These are phyloP conservation scores for Gaeumannomyces sp. DNA, from an alignment of 2,329 filamentous ascomycete species.

Conservation along the genomic window DNA sequence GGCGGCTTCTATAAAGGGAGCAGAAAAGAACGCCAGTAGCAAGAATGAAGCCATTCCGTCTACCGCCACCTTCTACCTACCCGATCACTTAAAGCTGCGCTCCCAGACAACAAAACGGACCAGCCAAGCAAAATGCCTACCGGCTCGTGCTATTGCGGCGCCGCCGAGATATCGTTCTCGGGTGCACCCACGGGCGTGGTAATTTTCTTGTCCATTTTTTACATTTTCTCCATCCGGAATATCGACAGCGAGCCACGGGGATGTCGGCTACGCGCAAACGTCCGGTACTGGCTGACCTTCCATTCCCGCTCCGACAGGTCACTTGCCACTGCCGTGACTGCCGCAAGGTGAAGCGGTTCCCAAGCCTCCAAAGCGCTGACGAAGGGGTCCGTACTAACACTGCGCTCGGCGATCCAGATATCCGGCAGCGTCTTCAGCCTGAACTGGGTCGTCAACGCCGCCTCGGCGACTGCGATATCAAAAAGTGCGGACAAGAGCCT, in stretches of 20 bases:
- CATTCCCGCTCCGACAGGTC: background rate
- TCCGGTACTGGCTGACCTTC: background rate
- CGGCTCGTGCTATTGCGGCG: background rate
- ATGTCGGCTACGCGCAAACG: too few relatives aligned
- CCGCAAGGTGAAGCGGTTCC: background rate
- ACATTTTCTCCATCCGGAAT: too few relatives aligned
- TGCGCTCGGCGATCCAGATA: too few relatives aligned
- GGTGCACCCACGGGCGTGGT: background rate
- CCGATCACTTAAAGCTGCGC: too few relatives aligned
- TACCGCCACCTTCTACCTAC: too few relatives aligned
- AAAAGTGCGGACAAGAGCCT: background rate
- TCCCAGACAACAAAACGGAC: too few relatives aligned
- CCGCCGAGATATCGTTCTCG: background rate
- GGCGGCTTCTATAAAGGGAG: too few relatives aligned
- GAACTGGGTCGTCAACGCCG: constrained; percentile 4
- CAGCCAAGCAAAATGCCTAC: background rate
- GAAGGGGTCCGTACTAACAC: too few relatives aligned
- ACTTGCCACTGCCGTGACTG: constrained; percentile 4
- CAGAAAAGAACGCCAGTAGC: too few relatives aligned
- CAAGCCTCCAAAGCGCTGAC: too few relatives aligned
- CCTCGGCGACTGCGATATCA: background rate
- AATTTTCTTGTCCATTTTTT: background rate
- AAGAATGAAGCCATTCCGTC: too few relatives aligned
- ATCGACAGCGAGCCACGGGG: too few relatives aligned
- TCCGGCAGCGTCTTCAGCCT: background rate